Conservation (phyloP, 2,329 filamentous ascomycete genomes). For the Xylaria sp. region DNA sequence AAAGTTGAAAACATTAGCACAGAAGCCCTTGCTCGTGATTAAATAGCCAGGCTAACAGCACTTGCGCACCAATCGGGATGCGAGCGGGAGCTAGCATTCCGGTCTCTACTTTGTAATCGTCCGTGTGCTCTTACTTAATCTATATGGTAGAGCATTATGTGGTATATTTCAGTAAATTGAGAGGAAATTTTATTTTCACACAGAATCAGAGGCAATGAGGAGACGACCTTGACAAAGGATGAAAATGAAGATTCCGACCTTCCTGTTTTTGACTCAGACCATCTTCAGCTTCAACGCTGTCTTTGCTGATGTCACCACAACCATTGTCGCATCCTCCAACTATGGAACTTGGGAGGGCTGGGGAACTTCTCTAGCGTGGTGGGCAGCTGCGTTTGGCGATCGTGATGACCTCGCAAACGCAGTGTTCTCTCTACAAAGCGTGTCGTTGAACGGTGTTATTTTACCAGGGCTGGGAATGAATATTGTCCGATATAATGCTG, state of each 20-base stretch:
- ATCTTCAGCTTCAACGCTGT: slow-evolving; percentile 21
- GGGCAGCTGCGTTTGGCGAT: slow-evolving; percentile 54
- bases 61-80: slow-evolving; percentile 6
- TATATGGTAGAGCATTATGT: background rate
- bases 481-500: slow-evolving; percentile 57
- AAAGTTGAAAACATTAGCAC: background rate
- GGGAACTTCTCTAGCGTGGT: slow-evolving; percentile 57
- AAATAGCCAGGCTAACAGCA: background rate
- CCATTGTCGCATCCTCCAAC: slow-evolving; percentile 48
- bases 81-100: background rate
- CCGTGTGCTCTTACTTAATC: background rate
- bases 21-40: background rate
- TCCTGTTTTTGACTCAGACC: slow-evolving; percentile 8
- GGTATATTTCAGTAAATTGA: background rate
- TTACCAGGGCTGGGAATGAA: slow-evolving; percentile 55
- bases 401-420: slow-evolving; percentile 54
- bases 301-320: slow-evolving; percentile 47
- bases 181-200: background rate
- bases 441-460: slow-evolving; percentile 43
- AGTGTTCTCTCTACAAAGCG: slow-evolving; percentile 53
- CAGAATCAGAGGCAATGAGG: background rate
- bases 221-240: background rate
- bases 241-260: slow-evolving; percentile 3
- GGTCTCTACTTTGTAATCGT: too few relatives aligned
- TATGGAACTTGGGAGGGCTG: slow-evolving; percentile 57